Percentiles rank a stretch among this genome's conserved stretches.
These are phyloP conservation scores for Turritis glabra DNA, from an alignment of 345 rosid genomes.

Conservation along the genomic window DNA sequence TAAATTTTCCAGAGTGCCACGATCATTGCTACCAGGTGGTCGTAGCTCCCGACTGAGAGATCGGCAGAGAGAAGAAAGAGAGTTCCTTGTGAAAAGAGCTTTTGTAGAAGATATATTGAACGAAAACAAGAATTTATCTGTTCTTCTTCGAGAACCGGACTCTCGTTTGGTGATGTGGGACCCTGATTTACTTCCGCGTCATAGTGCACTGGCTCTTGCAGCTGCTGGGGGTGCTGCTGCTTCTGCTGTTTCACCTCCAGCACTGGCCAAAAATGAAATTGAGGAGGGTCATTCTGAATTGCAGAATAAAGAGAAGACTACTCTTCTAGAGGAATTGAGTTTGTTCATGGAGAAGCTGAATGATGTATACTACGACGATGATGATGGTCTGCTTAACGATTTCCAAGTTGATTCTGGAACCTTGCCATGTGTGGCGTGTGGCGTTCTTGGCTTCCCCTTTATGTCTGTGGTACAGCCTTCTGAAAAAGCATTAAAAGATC, in stretches of 20 bases:
- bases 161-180: conserved; percentile 71
- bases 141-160: conserved; percentile 57
- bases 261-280: conserved; percentile 41
- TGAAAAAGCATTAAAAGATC: conserved; percentile 45
- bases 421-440: conserved; percentile 92
- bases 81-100: conserved; percentile 83
- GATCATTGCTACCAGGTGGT: conserved; percentile 90
- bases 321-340: conserved; percentile 77
- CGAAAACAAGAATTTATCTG: conserved; percentile 62
- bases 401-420: conserved; percentile 92
- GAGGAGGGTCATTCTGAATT: conserved; percentile 40
- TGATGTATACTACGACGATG: conserved; percentile 60
- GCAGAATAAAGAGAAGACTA: conserved; percentile 41
- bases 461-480: conserved; percentile 90
- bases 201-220: conserved; percentile 50
- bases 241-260: conserved; percentile 35
- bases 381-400: conserved; percentile 72
- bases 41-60: conserved; percentile 96
- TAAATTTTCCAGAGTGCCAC: conserved; percentile 74
- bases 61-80: conserved; percentile 90
- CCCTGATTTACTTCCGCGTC: conserved; percentile 73
- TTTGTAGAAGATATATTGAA: conserved; percentile 80
- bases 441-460: conserved; percentile 98
- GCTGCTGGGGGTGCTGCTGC: conserved; percentile 30
- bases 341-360: conserved; percentile 79